These are phyloP conservation scores for Tilletiaria anomala DNA, from an alignment of 1,284 basidiomycete genomes.

Conservation along the genomic window DNA sequence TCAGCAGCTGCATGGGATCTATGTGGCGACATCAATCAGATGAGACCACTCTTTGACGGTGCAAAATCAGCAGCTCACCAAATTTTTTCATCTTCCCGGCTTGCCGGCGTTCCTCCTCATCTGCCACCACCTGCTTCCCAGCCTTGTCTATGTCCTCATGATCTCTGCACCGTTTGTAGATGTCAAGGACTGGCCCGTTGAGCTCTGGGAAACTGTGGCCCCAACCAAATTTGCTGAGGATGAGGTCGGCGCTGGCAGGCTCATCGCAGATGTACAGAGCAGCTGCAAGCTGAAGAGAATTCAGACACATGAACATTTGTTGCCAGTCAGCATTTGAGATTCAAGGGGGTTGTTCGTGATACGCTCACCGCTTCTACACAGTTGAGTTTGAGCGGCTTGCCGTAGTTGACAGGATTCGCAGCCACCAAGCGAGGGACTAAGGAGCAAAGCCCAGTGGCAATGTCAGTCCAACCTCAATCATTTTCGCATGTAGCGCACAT, in stretches of 20 bases:
- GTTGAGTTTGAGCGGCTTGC: constrained; percentile 35
- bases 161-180: constrained; percentile 15
- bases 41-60: too few species aligned
- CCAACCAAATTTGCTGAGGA: constrained; percentile 31
- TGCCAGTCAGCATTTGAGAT: background rate
- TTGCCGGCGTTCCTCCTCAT: constrained; percentile 12
- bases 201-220: constrained; percentile 26
- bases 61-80: too few species aligned
- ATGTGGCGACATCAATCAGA: too few species aligned
- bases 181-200: constrained; percentile 19
- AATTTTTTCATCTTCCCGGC: constrained; percentile 1
- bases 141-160: constrained; percentile 14
- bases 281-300: constrained; percentile 12
- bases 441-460: constrained; percentile 4
- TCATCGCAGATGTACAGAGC: constrained; percentile 26
- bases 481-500: background rate
- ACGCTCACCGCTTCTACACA: constrained; percentile 26
- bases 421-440: constrained; percentile 33
- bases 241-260: constrained; percentile 16
- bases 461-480: background rate
- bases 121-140: constrained; percentile 17
- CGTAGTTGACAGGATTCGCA: constrained; percentile 36
- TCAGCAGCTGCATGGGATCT: too few species aligned
- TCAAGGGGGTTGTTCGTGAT: background rate
- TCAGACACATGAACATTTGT: background rate